Evolutionary conservation across 2,329 filamentous ascomycete species (phyloP).

Genomic region (Aspergillus sp.): DNA sequence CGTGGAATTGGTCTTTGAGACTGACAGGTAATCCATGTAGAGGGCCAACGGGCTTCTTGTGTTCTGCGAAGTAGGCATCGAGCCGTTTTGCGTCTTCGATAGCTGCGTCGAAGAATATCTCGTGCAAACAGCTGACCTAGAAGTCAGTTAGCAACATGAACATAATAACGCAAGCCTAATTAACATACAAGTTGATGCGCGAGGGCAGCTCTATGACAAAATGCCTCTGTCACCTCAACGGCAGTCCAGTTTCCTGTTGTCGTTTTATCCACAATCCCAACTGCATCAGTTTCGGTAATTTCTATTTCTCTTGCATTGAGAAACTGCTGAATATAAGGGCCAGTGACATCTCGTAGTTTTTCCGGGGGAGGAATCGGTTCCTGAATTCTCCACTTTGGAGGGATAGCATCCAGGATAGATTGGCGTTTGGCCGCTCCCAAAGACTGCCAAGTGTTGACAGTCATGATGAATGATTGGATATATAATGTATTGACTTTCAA

Average conservation of each 20-base stretch:
- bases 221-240: slow-evolving; percentile 51
- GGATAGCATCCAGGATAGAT: slow-evolving; percentile 51
- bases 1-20: slow-evolving; percentile 46
- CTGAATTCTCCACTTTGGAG: slow-evolving; percentile 22
- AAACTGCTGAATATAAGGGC: slow-evolving; percentile 53
- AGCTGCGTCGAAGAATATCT: slow-evolving; percentile 52
- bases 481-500: too few species aligned
- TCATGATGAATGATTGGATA: slow-evolving; percentile 8
- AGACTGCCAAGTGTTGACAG: slow-evolving; percentile 42
- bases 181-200: slow-evolving; percentile 54
- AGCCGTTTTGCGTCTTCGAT: slow-evolving; percentile 45
- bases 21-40: slow-evolving; percentile 60
- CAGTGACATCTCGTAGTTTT: slow-evolving; percentile 29
- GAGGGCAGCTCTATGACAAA: slow-evolving; percentile 53
- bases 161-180: background rate
- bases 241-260: slow-evolving; percentile 53
- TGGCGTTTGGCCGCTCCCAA: slow-evolving; percentile 51
- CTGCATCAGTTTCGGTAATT: slow-evolving; percentile 58
- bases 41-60: slow-evolving; percentile 49
- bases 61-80: slow-evolving; percentile 41
- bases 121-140: slow-evolving; percentile 47
- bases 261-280: slow-evolving; percentile 52
- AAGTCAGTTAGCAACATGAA: background rate
- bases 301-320: slow-evolving; percentile 50
- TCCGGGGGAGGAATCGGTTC: background rate